Evolutionary conservation across 441 rosid genomes (phyloP).

Genomic region (Bocquillonia castaneifolia): DNA sequence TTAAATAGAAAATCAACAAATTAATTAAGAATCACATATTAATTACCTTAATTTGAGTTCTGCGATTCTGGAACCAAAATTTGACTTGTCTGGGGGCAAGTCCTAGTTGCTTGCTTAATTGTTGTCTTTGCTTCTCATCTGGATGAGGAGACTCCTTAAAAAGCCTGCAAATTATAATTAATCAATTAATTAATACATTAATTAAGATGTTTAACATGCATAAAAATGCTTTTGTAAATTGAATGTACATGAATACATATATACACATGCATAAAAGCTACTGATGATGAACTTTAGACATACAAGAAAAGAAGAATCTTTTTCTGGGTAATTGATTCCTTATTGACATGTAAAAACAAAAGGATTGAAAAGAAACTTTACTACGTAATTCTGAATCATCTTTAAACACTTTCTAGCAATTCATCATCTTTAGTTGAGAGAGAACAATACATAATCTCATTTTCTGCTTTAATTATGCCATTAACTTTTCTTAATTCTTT

Average conservation of each 20-base stretch:
- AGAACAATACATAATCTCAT: not conserved
- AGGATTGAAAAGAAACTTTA: constrained; percentile 5
- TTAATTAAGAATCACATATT: not conserved
- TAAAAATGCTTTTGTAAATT: not conserved
- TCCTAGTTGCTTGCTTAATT: constrained; percentile 84
- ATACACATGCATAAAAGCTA: not conserved
- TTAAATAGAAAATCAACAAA: not conserved
- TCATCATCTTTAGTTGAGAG: no score
- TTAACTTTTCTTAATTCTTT: constrained; percentile 16
- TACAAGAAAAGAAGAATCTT: not conserved
- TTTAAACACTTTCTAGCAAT: constrained; percentile 4
- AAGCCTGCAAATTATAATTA: constrained; percentile 40
- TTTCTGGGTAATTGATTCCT: not conserved
- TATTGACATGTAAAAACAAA: constrained; percentile 12
- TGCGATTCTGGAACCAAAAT: constrained; percentile 98
- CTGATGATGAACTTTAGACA: not conserved
- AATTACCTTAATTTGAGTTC: constrained; percentile 90
- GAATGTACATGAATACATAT: not conserved
- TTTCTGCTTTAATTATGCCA: constrained; percentile 21
- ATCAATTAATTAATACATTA: no score
- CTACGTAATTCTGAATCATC: constrained; percentile 8
- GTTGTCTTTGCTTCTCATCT: constrained; percentile 96
- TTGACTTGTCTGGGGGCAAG: constrained; percentile 95
- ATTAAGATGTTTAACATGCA: not conserved
- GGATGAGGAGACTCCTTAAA: constrained; percentile 98